These are phyloP conservation scores for Mesotaenium endlicherianum DNA, from an alignment of 139 green algal species.

Conservation along the genomic window DNA sequence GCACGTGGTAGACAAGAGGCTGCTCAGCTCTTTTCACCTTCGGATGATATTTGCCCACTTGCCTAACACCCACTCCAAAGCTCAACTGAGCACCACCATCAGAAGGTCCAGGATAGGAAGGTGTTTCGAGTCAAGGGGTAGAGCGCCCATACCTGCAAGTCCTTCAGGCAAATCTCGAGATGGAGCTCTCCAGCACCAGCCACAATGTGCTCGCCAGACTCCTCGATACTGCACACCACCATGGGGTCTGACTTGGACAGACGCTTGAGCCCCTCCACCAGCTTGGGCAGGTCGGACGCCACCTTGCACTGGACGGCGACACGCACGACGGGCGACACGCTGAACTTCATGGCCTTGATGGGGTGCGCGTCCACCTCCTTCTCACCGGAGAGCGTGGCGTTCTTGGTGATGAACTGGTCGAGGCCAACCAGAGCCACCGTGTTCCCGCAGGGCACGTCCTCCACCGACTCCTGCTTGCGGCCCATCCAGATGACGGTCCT, in stretches of 20 bases:
- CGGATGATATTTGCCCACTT: no score
- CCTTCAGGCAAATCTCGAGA: constrained; percentile 99
- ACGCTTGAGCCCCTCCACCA: constrained; percentile 98
- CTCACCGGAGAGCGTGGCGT: constrained; percentile 90
- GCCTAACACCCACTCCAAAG: no score
- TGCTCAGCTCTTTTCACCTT: no score
- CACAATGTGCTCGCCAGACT: constrained; percentile 99
- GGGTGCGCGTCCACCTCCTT: constrained; percentile 83
- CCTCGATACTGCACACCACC: constrained; percentile 97
- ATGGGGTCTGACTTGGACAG: constrained; percentile 97
- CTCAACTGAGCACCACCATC: background rate
- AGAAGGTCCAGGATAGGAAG: background rate
- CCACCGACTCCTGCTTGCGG: constrained; percentile 92
- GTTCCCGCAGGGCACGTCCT: constrained; percentile 98
- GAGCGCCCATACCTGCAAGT: constrained; percentile 72
- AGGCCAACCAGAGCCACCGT: constrained; percentile 96
- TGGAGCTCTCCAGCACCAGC: constrained; percentile 93
- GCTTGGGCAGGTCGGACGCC: constrained; percentile 95
- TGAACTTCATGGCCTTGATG: constrained; percentile 99
- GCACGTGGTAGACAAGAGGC: no score
- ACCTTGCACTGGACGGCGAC: constrained; percentile 93
- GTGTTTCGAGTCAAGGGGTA: background rate
- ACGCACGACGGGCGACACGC: constrained; percentile 90
- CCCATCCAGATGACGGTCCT: constrained; percentile 99
- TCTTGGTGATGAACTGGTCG: constrained; percentile 99